phyloP scores from a whole-genome alignment of 495 filamentous ascomycete species.

The Daldinia bambusicola region DNA sequence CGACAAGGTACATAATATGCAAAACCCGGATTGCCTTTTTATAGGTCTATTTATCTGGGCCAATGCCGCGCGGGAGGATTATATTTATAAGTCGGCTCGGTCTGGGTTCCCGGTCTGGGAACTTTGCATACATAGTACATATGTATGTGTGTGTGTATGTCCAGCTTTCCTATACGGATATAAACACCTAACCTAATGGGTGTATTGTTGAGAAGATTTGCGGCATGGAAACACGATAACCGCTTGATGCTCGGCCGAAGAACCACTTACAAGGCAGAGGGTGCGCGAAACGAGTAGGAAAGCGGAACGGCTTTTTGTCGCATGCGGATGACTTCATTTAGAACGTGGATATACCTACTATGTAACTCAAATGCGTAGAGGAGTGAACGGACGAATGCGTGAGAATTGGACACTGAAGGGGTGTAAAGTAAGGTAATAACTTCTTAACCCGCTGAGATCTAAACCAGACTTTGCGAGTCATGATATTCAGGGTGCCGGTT shows the following conservation, averaged over 20 bases:
- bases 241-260: neutral
- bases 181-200: neutral
- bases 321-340: constrained; percentile 13
- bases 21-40: constrained; percentile 1
- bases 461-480: neutral
- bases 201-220: neutral
- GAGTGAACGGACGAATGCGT: neutral
- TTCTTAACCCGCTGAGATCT: neutral
- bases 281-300: neutral
- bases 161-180: too few species aligned
- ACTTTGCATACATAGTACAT: neutral
- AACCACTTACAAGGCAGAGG: neutral
- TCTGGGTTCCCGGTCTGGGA: neutral
- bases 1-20: neutral
- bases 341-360: constrained; percentile 6
- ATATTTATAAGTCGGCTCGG: neutral
- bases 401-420: neutral
- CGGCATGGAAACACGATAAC: neutral
- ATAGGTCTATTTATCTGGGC: constrained; percentile 2
- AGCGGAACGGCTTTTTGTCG: neutral
- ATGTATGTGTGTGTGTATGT: too few species aligned
- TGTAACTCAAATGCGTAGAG: neutral
- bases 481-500: constrained; percentile 2
- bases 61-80: neutral
- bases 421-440: neutral